phyloP scores from a whole-genome alignment of 2,329 filamentous ascomycete species.

The Nemania bipapillata region DNA sequence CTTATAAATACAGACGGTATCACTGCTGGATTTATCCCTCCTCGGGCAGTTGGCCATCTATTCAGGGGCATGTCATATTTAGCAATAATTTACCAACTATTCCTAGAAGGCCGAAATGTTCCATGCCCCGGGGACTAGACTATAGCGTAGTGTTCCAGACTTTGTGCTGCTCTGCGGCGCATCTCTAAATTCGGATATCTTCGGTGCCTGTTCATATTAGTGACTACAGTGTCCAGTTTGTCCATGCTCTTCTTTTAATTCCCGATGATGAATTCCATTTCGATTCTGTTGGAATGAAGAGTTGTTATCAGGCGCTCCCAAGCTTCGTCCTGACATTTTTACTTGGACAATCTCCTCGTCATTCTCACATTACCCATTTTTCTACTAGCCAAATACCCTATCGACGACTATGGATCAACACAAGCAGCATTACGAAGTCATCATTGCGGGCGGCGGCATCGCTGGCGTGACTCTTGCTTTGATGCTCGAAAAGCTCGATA shows the following conservation, averaged over 20 bases:
- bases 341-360: background rate
- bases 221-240: background rate
- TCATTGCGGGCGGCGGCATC: constrained; percentile 40
- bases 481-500: constrained; percentile 53
- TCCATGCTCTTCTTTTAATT: background rate
- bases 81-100: background rate
- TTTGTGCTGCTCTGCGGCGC: background rate
- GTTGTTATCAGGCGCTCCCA: background rate
- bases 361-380: background rate
- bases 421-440: constrained; percentile 5
- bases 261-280: background rate
- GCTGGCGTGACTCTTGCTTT: constrained; percentile 56
- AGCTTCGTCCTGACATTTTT: background rate
- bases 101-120: background rate
- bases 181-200: background rate
- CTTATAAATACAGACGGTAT: background rate
- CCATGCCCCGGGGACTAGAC: background rate
- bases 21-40: background rate
- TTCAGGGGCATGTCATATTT: background rate
- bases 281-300: background rate
- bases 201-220: background rate
- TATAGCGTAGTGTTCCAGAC: background rate
- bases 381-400: background rate
- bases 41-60: background rate
- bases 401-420: constrained; percentile 1